phyloP scores from a whole-genome alignment of 805 yeast species.

The Wickerhamiella dianesei region DNA sequence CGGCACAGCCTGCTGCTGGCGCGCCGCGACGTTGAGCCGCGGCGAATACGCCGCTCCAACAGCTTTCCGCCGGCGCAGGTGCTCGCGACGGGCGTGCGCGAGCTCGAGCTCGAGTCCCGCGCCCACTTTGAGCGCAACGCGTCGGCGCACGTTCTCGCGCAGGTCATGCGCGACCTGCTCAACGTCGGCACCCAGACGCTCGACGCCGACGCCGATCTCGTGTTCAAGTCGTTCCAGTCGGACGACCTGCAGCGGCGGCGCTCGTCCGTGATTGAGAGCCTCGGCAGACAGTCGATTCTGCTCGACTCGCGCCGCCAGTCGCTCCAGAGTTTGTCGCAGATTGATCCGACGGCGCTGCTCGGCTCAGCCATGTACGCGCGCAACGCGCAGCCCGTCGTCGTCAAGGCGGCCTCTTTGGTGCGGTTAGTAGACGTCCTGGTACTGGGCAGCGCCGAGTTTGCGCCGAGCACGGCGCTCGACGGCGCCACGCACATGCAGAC shows the following conservation, averaged over 20 bases:
- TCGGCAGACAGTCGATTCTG: conserved; percentile 23
- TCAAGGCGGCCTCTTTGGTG: conserved; percentile 61
- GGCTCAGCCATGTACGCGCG: conserved; percentile 3
- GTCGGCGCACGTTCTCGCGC: conserved; percentile 36
- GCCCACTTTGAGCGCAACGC: conserved; percentile 23
- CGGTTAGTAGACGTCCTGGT: conserved; percentile 69
- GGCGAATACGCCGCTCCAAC: conserved; percentile 20
- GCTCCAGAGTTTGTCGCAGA: conserved; percentile 8
- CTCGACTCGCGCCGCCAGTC: conserved; percentile 6
- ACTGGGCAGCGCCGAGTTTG: conserved; percentile 50
- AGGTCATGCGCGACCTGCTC: conserved; percentile 48
- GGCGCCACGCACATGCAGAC: conserved; percentile 51
- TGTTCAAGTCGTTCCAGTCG: conserved; percentile 43
- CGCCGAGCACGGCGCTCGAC: conserved; percentile 27
- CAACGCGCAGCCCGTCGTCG: conserved; percentile 29
- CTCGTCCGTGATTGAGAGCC: conserved; percentile 34
- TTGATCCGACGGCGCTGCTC: conserved; percentile 17
- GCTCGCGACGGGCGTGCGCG: conserved; percentile 34
- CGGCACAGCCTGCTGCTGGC: conserved; percentile 38
- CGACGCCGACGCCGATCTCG: conserved; percentile 40
- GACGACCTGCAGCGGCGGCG: conserved; percentile 22
- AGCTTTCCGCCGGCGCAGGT: conserved; percentile 26
- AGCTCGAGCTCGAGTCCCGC: conserved; percentile 31
- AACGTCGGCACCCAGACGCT: conserved; percentile 47
- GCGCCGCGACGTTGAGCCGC: conserved; percentile 31